Percentiles rank a stretch among this genome's conserved stretches.
Conservation (phyloP, 495 filamentous ascomycete species). For the Margaritispora aquatica region DNA sequence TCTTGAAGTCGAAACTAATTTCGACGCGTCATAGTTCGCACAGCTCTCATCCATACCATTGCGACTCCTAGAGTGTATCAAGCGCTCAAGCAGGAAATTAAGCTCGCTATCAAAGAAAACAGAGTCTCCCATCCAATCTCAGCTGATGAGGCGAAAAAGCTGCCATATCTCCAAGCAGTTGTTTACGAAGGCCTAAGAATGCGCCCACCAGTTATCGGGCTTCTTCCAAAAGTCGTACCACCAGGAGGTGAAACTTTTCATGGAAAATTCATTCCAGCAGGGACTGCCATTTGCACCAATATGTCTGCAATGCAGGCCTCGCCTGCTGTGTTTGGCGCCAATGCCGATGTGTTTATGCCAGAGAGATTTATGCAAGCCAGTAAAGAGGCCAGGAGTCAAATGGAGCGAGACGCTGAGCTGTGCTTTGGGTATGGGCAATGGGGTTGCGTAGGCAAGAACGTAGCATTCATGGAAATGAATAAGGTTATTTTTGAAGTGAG, state of each 20-base stretch:
- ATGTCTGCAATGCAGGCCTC: conserved; percentile 25
- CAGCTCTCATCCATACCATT: conserved; percentile 47
- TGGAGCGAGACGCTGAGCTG: conserved; percentile 30
- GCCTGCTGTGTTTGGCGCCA: conserved; percentile 34
- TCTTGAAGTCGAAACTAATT: no score
- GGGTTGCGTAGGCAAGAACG: conserved; percentile 35
- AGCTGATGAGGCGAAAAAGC: conserved; percentile 32
- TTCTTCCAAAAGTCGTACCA: conserved; percentile 39
- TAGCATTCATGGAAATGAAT: conserved; percentile 40
- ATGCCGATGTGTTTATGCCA: conserved; percentile 40
- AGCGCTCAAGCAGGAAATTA: conserved; percentile 51
- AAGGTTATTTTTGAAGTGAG: conserved; percentile 54
- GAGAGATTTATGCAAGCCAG: conserved; percentile 42
- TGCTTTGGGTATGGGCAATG: conserved; percentile 31
- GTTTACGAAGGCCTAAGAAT: conserved; percentile 46
- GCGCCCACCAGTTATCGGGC: conserved; percentile 28
- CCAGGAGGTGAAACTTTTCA: conserved; percentile 45
- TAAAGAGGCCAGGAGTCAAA: neutral
- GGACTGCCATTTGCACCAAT: conserved; percentile 43
- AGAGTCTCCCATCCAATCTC: conserved; percentile 30
- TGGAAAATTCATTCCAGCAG: conserved; percentile 47
- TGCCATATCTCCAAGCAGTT: conserved; percentile 45
- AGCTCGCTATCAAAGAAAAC: conserved; percentile 27
- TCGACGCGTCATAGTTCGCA: no score
- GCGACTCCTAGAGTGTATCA: conserved; percentile 35